Evolutionary conservation across 331 rosid species (phyloP).

Genomic region (Rhamnella rubrinervis): DNA sequence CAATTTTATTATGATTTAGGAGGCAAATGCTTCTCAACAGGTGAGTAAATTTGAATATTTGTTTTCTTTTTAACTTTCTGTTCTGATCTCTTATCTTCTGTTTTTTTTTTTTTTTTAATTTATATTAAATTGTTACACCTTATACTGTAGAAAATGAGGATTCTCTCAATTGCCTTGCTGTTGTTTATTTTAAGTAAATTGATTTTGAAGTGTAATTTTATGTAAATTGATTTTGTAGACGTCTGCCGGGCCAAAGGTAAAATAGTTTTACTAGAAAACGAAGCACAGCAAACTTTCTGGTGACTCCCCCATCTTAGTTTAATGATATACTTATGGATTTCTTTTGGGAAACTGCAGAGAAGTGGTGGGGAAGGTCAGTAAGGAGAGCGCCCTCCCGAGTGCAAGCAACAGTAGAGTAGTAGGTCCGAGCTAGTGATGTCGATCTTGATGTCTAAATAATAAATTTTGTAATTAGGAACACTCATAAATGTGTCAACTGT

Average conservation of each 20-base stretch:
- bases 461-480: no score
- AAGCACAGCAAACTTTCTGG: not conserved
- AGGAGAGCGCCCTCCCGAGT: constrained; percentile 48
- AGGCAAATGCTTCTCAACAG: no score
- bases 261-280: not conserved
- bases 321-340: not conserved
- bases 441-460: not conserved
- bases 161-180: not conserved
- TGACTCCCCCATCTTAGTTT: not conserved
- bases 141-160: constrained; percentile 36
- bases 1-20: no score
- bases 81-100: no score
- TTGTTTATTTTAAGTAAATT: constrained; percentile 6
- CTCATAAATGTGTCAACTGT: no score
- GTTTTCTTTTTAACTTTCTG: no score
- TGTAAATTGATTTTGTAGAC: constrained; percentile 17
- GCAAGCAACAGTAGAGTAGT: constrained; percentile 55
- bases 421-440: no score
- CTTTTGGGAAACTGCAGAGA: constrained; percentile 34
- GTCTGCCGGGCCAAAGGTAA: constrained; percentile 25
- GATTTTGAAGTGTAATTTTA: constrained; percentile 8
- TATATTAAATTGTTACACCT: constrained; percentile 19
- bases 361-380: constrained; percentile 38
- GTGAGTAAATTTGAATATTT: no score
- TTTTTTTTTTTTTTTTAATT: constrained; percentile 3